Evolutionary conservation across 768 basidiomycete genomes (phyloP).

Genomic region (Boletus rubescentipes): DNA sequence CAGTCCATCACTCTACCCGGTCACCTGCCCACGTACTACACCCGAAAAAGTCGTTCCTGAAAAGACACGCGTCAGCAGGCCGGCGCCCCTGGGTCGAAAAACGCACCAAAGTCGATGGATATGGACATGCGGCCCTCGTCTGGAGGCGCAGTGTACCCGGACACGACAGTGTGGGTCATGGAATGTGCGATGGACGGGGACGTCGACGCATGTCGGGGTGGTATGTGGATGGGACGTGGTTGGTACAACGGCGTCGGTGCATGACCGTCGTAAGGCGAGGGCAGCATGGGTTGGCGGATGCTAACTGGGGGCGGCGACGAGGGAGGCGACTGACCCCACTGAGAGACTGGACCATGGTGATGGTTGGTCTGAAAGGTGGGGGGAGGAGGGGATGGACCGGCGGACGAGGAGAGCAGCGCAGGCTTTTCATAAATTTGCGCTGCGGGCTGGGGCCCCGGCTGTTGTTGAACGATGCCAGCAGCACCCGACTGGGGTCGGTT

Average conservation of each 20-base stretch:
- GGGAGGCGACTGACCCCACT: constrained; percentile 35
- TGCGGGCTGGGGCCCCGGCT: constrained; percentile 45
- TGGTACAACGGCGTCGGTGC: constrained; percentile 23
- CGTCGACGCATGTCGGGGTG: constrained; percentile 16
- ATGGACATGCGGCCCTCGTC: constrained; percentile 82
- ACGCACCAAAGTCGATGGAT: constrained; percentile 78
- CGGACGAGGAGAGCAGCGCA: constrained; percentile 37
- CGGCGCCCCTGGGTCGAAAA: too few relatives aligned
- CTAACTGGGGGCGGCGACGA: constrained; percentile 34
- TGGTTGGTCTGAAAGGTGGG: constrained; percentile 29
- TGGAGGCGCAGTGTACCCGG: constrained; percentile 14
- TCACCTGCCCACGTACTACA: constrained; percentile 54
- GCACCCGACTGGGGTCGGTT: constrained; percentile 33
- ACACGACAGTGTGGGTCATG: neutral
- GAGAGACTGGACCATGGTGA: constrained; percentile 26
- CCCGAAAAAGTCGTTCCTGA: constrained; percentile 86
- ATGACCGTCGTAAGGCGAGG: neutral
- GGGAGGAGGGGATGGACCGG: constrained; percentile 47
- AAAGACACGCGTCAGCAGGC: neutral
- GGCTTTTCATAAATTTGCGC: constrained; percentile 42
- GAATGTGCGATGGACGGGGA: constrained; percentile 23
- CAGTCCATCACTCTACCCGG: neutral
- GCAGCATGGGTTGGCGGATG: constrained; percentile 1
- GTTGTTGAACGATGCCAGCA: constrained; percentile 45
- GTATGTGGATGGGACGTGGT: constrained; percentile 29